Conservation (phyloP, 768 basidiomycete genomes). For the Pleurotus sapidus region DNA sequence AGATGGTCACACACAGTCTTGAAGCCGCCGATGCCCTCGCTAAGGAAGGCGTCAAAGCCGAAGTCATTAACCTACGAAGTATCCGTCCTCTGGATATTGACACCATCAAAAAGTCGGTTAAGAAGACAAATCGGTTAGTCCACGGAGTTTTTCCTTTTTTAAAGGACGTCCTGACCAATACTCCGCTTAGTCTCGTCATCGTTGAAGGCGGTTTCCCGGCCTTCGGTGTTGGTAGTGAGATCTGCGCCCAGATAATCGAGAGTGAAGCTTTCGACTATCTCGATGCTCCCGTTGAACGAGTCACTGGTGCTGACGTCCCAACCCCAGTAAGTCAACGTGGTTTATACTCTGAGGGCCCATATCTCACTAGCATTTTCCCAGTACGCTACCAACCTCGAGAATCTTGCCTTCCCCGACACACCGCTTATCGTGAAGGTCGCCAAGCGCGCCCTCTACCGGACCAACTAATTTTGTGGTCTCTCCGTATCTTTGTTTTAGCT, state of each 20-base stretch:
- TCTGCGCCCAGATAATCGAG: slow-evolving; percentile 96
- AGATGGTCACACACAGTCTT: slow-evolving; percentile 93
- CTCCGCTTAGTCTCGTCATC: slow-evolving; percentile 66
- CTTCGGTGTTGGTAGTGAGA: slow-evolving; percentile 98
- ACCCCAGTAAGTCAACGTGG: slow-evolving; percentile 70
- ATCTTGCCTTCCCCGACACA: slow-evolving; percentile 91
- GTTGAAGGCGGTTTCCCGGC: slow-evolving; percentile 99
- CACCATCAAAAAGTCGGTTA: slow-evolving; percentile 94
- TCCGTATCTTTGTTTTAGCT: slow-evolving; percentile 2
- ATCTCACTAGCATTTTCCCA: slow-evolving; percentile 25
- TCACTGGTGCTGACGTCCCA: slow-evolving; percentile 97
- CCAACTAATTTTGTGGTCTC: slow-evolving; percentile 51
- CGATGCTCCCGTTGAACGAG: slow-evolving; percentile 95
- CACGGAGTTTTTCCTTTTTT: neutral
- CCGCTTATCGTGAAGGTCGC: slow-evolving; percentile 90
- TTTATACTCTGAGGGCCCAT: neutral
- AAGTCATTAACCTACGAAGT: slow-evolving; percentile 94
- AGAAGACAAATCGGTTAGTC: slow-evolving; percentile 93
- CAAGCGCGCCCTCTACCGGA: slow-evolving; percentile 89
- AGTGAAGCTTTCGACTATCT: slow-evolving; percentile 98
- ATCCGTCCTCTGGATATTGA: slow-evolving; percentile 98
- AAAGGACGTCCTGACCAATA: neutral
- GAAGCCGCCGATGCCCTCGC: slow-evolving; percentile 92
- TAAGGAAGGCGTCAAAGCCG: slow-evolving; percentile 96
- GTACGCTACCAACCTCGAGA: slow-evolving; percentile 91